phyloP scores from a whole-genome alignment of 345 rosid genomes.

The Syzygium oleosum region DNA sequence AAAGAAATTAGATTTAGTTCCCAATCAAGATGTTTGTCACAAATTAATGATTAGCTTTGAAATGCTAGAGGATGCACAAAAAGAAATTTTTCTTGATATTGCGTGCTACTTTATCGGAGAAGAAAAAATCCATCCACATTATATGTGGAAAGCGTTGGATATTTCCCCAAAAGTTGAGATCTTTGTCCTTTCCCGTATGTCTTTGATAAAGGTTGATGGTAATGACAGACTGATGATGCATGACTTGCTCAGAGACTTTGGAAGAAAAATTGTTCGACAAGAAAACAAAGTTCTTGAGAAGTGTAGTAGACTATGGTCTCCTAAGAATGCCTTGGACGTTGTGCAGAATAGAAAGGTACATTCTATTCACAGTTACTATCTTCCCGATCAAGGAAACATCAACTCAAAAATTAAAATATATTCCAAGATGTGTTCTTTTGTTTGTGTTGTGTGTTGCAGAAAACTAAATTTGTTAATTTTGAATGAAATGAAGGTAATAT shows the following conservation, averaged over 20 bases:
- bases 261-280: background rate
- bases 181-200: background rate
- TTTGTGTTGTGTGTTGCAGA: rapidly evolving
- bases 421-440: no score
- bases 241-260: background rate
- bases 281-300: background rate
- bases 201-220: background rate
- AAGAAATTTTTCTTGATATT: background rate
- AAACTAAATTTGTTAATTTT: no score
- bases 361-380: rapidly evolving
- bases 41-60: background rate
- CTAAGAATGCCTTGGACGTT: background rate
- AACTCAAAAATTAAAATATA: no score
- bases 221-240: background rate
- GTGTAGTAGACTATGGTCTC: background rate
- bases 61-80: rapidly evolving
- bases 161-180: background rate
- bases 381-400: background rate
- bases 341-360: background rate
- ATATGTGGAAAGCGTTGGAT: background rate
- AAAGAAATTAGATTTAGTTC: background rate
- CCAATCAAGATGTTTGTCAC: rapidly evolving
- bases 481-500: background rate
- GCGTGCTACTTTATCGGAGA: background rate
- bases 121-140: background rate